Base-by-base conservation (phyloP, 1,284 basidiomycete genomes). In the Anthracocystis panici-leucophaei region DNA sequence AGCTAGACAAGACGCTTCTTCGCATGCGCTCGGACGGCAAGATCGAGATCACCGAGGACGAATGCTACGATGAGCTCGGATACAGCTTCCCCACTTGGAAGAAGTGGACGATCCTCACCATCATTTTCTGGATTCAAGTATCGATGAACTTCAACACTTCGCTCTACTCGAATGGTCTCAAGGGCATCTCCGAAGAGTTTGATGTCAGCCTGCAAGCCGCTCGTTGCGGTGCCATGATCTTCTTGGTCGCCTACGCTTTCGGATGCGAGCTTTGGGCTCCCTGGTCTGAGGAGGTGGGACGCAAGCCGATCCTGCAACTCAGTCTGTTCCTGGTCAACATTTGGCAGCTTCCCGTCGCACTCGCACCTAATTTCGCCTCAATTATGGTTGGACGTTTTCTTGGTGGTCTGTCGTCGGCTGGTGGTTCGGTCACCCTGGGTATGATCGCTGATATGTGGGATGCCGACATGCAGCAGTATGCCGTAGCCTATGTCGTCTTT, bases 371-470 rank as follows among this genome's bases (percentile, higher is more conserved):
- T 64, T 85, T 80, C 60, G 80, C 73, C 27, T 73, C 84, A 11
- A 72, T 79, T 40, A 72, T 86, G 46, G 83, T 86, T 1, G 86
- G 86, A 25, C 84, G 85, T 57, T 86, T 65, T 80, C 71, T 85
- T 6, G 85, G 84, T 40, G 85, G 85, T 64, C 72, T 86, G 10
- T 83, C 59, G 12, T 81, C 81, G 4, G 85, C 85, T 6, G 82
- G 87, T 23, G 87, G 87, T 2, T 85, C 84, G 25, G 87, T 87
- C 50, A 87, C 86, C 1, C 77, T 87, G 0, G 87, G 86, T 18
- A 82, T 82, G 72, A 57, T 81, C 4, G 77, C 85, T 5, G 85
- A 86, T 48, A 65, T 86, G 71, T 86, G 75, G 67, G 81, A 83
- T 20, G 54, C 81, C 1, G 82, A 86, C 5, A 72, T 71, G 27